These are phyloP conservation scores for Cryptosporidium xiaoi DNA, from an alignment of 169 alveolate genomes.

Conservation along the genomic window DNA sequence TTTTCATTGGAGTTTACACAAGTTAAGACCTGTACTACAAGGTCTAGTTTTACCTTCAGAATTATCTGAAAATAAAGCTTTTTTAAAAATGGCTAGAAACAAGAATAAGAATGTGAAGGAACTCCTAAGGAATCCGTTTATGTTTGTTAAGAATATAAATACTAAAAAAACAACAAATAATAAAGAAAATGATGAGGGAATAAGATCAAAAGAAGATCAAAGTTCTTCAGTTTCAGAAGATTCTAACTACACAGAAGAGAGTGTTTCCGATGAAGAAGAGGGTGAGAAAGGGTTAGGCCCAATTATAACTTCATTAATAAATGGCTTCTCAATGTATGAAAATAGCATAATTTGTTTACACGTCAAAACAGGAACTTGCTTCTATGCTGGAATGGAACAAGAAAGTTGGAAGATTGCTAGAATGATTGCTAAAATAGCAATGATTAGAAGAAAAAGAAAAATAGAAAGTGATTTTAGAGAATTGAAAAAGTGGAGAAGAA, in stretches of 20 bases:
- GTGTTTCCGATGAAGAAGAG: slow-evolving; percentile 72
- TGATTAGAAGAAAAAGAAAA: slow-evolving; percentile 78
- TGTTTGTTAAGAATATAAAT: slow-evolving; percentile 29
- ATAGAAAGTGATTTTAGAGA: slow-evolving; percentile 77
- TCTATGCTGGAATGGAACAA: slow-evolving; percentile 83
- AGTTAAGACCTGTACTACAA: slow-evolving; percentile 77
- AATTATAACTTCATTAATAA: slow-evolving; percentile 79
- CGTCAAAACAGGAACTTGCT: slow-evolving; percentile 82
- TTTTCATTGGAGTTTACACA: slow-evolving; percentile 81
- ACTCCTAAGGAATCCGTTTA: slow-evolving; percentile 34
- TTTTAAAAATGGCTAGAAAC: slow-evolving; percentile 30
- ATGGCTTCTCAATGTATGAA: slow-evolving; percentile 82
- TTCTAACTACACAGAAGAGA: slow-evolving; percentile 29
- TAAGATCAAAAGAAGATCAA: slow-evolving; percentile 7
- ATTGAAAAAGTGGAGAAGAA: slow-evolving; percentile 81
- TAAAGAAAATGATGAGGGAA: not conserved
- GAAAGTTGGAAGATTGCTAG: slow-evolving; percentile 83
- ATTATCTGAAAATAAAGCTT: slow-evolving; percentile 70
- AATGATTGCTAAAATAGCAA: slow-evolving; percentile 80
- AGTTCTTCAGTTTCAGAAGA: not conserved
- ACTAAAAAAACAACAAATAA: not conserved
- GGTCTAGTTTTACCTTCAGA: slow-evolving; percentile 80
- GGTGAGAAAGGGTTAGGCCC: slow-evolving; percentile 79
- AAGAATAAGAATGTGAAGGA: slow-evolving; percentile 39
- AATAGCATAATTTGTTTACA: slow-evolving; percentile 79